Evolutionary conservation across 305 asterid species (phyloP).

Genomic region (Salvia sclarea): DNA sequence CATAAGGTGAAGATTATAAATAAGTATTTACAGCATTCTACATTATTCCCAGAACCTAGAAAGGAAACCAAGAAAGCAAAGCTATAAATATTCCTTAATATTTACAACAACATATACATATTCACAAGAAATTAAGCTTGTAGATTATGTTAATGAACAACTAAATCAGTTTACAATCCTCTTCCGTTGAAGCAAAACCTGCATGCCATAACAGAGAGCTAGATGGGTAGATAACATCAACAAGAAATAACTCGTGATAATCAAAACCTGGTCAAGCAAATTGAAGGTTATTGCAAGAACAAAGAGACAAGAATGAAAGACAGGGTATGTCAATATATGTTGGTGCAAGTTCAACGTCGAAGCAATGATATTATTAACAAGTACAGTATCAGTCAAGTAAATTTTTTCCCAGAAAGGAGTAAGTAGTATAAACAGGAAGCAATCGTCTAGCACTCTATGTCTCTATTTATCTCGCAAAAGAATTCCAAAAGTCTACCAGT

Average conservation of each 20-base stretch:
- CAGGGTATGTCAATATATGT: background rate
- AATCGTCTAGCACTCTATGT: constrained; percentile 1
- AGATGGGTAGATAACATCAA: background rate
- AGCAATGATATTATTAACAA: constrained; percentile 16
- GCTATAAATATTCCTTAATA: background rate
- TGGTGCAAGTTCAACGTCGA: background rate
- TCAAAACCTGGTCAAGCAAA: background rate
- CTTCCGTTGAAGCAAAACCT: too few species aligned
- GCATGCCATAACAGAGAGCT: background rate
- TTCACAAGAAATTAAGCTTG: background rate
- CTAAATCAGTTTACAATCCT: too few species aligned
- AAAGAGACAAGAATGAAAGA: background rate
- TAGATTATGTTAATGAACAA: background rate
- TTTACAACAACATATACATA: too few species aligned
- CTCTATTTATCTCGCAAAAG: constrained; percentile 12
- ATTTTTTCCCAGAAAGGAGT: background rate
- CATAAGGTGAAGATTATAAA: too few species aligned
- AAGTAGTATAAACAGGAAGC: background rate
- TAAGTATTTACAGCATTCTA: too few species aligned
- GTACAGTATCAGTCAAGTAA: background rate
- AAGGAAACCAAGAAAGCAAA: background rate
- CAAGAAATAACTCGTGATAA: background rate
- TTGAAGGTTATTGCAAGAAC: background rate
- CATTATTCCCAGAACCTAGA: background rate
- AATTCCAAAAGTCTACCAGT: background rate